Evolutionary conservation across 75 land plant species (phyloP), one percentile per base, ranked within the genome.

Genomic region (Gnetum montanum): DNA sequence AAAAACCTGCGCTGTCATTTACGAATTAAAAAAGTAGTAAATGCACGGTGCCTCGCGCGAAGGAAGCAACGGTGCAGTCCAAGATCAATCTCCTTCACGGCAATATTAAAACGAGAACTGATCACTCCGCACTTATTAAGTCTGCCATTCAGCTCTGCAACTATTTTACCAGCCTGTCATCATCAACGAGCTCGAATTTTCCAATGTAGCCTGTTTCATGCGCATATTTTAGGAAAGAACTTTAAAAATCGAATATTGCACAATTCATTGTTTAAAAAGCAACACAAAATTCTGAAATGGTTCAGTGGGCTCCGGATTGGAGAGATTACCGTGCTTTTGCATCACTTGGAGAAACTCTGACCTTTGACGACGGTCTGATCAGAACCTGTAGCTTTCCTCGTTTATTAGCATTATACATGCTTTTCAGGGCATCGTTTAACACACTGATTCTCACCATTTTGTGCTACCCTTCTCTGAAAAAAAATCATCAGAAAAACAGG

Each of bases 191-290:
- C 65, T 82, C 85, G 54, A 82, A 82, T 65, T 82, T 83, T 10
- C 85, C 83, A 74, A 81, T 81, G 50, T 81, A 81, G n/a, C 84
- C 81, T 80, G 31, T 18, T n/a, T n/a, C n/a, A n/a, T n/a, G n/a
- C n/a, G n/a, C n/a, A n/a, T n/a, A n/a, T n/a, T n/a, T n/a, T n/a
- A n/a, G 49, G 4, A 50, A 57, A 31, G 35, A 1, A 18, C 4
- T 8, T 7, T 47, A 34, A 59, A 4, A 30, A 4, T 8, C 1
- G n/a, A 27, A 7, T 12, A 62, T n/a, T 5, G 12, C 23, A 15
- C 4, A 26, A 34, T n/a, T n/a, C n/a, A n/a, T n/a, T n/a, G n/a
- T n/a, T n/a, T n/a, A n/a, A n/a, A n/a, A n/a, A n/a, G n/a, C n/a
- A n/a, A n/a, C n/a, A n/a, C n/a, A n/a, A n/a, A n/a, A n/a, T n/a